These are phyloP conservation scores for Tylopilus felleus DNA, from an alignment of 768 basidiomycete species.

Conservation along the genomic window DNA sequence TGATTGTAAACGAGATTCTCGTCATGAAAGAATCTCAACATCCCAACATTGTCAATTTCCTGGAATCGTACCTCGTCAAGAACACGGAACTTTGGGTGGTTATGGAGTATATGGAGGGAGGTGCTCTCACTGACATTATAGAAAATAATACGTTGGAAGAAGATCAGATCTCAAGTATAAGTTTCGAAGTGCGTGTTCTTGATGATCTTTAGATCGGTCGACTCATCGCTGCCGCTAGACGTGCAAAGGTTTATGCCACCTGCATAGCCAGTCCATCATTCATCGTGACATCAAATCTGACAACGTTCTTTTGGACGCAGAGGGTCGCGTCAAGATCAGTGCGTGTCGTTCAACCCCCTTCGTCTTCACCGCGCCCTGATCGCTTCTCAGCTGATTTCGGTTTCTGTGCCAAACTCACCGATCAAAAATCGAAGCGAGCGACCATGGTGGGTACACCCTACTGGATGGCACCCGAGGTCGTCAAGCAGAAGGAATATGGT, in stretches of 20 bases:
- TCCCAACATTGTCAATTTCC: conserved; percentile 95
- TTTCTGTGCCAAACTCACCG: conserved; percentile 93
- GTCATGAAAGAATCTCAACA: conserved; percentile 99
- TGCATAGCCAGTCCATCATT: conserved; percentile 93
- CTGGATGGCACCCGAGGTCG: conserved; percentile 99
- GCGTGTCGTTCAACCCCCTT: conserved; percentile 31
- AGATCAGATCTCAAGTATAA: conserved; percentile 92
- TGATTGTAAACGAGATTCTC: conserved; percentile 96
- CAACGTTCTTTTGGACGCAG: conserved; percentile 89
- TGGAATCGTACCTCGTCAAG: conserved; percentile 87
- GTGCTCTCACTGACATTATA: conserved; percentile 95
- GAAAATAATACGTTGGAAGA: conserved; percentile 95
- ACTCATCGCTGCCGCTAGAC: conserved; percentile 50
- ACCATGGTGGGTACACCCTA: conserved; percentile 99
- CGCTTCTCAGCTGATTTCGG: conserved; percentile 85
- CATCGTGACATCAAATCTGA: conserved; percentile 98
- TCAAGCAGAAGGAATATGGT: conserved; percentile 95
- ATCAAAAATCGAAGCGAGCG: conserved; percentile 94
- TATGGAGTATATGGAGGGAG: conserved; percentile 99
- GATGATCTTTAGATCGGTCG: not conserved
- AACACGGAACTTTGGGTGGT: conserved; percentile 93
- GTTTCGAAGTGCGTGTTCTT: conserved; percentile 66
- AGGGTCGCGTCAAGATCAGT: conserved; percentile 98
- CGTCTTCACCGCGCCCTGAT: conserved; percentile 1
- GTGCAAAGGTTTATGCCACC: conserved; percentile 89